phyloP scores from a whole-genome alignment of 164 flowering plant species.

The Magnolia sinica region DNA sequence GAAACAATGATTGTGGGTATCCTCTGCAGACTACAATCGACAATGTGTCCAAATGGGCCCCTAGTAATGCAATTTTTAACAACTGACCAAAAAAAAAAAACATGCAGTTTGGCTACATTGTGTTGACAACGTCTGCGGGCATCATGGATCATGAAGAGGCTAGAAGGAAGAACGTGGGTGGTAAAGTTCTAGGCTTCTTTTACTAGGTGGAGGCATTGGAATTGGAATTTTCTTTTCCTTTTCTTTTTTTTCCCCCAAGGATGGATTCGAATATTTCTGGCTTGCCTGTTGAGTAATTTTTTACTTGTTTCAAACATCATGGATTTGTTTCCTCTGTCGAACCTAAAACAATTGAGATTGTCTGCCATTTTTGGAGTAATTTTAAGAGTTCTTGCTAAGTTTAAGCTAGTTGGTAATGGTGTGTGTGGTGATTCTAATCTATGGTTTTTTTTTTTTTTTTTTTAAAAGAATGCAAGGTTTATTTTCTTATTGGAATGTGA shows the following conservation, averaged over 20 bases:
- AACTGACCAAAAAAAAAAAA: neutral
- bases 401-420: no score
- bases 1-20: no score
- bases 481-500: no score
- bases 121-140: slow-evolving; percentile 35
- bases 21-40: no score
- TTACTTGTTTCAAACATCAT: neutral
- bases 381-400: no score
- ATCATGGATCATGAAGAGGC: slow-evolving; percentile 45
- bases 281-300: neutral
- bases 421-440: no score
- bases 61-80: neutral
- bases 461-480: no score
- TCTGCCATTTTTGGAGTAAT: no score
- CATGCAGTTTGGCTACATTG: slow-evolving; percentile 37
- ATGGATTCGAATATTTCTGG: no score
- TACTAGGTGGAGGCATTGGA: slow-evolving; percentile 6
- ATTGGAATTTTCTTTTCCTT: neutral
- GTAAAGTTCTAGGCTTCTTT: slow-evolving; percentile 31
- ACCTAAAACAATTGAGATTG: no score
- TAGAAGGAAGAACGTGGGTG: slow-evolving; percentile 36
- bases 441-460: no score
- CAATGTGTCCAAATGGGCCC: neutral
- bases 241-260: neutral
- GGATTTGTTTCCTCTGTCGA: neutral